Base-by-base conservation (phyloP, 192 early-diverging fungal species). In the Radiomyces spectabilis region DNA sequence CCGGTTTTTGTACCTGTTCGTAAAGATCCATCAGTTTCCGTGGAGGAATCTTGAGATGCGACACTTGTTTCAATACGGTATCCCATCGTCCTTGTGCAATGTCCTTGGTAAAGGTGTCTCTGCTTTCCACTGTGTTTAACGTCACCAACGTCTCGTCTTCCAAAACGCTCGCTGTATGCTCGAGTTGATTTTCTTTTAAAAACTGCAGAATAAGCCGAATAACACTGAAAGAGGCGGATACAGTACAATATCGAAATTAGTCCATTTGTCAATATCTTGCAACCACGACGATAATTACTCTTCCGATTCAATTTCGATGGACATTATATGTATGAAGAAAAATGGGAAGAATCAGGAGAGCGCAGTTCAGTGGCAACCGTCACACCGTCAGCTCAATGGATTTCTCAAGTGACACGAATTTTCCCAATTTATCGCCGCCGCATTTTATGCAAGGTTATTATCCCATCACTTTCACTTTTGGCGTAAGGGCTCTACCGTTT, bases 151-250 rank as follows among this genome's bases (percentile, higher is more conserved):
- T 79, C 66, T 98, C 95, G 25, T 83, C 81, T 81, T 89, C 51
- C 16, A 98, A 72, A 4, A 83, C 71, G 2, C 75, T 72, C 21
- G 92, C 73, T 4, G 91, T 83, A 16, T 75, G 72, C 26, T 71
- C 75, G 19, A 98, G 73, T 48, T 88, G 89, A 51, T 92, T 85
- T 58, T 95, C 95, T 59, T 91, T 91, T 25, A 94, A 71, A 55
- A 98, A 98, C 63, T 95, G 95, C 63, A 88, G 74, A 46, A 98
- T 84, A 18, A 98, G 82, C 19, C 92, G 85, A 63, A 95, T 86
- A 5, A 95, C 83, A 56, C 87, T 88, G 41, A 44, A 26, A 15
- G 21, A 15, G 7, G 15, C 24, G 37, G 8, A 47, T 19, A 44
- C 5, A 52, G 7, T 40, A 13, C 26, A 2, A n/a, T 42, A 24